Conservation (phyloP, 768 basidiomycete genomes). For the Boletellus emodensis region DNA sequence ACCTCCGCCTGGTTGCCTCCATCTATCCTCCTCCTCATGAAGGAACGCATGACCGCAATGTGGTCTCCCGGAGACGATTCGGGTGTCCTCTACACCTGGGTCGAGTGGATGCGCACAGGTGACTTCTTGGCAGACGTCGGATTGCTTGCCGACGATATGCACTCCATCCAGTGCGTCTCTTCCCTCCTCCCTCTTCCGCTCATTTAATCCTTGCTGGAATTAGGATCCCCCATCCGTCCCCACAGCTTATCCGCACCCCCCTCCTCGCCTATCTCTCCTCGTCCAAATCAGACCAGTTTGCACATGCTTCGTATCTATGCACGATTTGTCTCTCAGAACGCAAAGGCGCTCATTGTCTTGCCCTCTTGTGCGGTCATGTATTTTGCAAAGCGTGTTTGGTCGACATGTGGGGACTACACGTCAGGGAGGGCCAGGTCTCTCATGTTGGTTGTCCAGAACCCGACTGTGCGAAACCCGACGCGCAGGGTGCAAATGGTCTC, state of each 20-base stretch:
- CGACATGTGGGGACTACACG: slow-evolving; percentile 80
- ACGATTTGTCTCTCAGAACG: slow-evolving; percentile 69
- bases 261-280: slow-evolving; percentile 48
- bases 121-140: slow-evolving; percentile 53
- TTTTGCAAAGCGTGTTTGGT: slow-evolving; percentile 80
- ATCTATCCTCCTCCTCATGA: slow-evolving; percentile 31
- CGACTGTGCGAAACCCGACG: slow-evolving; percentile 57
- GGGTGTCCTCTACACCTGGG: slow-evolving; percentile 63
- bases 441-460: slow-evolving; percentile 80
- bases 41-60: slow-evolving; percentile 42
- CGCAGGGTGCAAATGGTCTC: slow-evolving; percentile 22
- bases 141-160: slow-evolving; percentile 32
- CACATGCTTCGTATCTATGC: slow-evolving; percentile 63
- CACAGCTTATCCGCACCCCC: slow-evolving; percentile 45
- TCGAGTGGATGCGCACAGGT: slow-evolving; percentile 66
- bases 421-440: slow-evolving; percentile 72
- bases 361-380: slow-evolving; percentile 68
- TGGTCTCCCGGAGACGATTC: slow-evolving; percentile 51
- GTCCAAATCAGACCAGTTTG: slow-evolving; percentile 51
- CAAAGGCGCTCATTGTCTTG: slow-evolving; percentile 74
- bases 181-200: slow-evolving; percentile 30
- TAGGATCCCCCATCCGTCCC: slow-evolving; percentile 51
- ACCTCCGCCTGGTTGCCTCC: slow-evolving; percentile 57
- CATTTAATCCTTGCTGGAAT: slow-evolving; percentile 2
- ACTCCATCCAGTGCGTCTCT: slow-evolving; percentile 28